Conservation (phyloP, 257 asterid species). For the Asclepias syriaca region DNA sequence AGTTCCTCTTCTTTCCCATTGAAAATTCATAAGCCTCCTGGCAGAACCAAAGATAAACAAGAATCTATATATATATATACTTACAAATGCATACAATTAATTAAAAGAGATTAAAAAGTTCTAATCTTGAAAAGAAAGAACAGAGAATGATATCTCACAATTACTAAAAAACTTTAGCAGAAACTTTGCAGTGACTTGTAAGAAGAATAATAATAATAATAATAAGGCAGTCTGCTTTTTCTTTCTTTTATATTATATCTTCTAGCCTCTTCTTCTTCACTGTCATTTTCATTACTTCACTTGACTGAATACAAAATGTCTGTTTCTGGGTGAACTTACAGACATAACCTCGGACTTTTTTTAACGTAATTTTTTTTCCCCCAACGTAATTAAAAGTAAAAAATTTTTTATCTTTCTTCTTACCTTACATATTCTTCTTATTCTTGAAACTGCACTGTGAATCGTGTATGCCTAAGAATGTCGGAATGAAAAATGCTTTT, state of each 20-base stretch:
- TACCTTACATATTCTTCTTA: not conserved
- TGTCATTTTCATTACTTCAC: conserved; percentile 41
- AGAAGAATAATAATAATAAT: not conserved
- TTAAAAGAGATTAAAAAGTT: conserved; percentile 41
- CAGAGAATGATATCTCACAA: conserved; percentile 39
- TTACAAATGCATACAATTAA: conserved; percentile 41
- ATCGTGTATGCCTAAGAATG: not conserved
- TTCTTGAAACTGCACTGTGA: no score
- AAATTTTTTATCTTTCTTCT: not conserved
- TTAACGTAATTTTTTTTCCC: not conserved
- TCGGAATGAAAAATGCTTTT: not conserved
- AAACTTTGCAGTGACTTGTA: conserved; percentile 31
- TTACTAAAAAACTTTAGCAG: conserved; percentile 23
- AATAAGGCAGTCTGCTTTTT: conserved; percentile 13
- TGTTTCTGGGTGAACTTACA: conserved; percentile 16
- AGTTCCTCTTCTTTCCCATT: conserved; percentile 70
- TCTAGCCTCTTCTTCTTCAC: conserved; percentile 8
- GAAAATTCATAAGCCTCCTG: conserved; percentile 7
- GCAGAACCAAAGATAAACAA: not conserved
- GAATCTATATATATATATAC: not conserved
- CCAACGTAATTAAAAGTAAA: no score
- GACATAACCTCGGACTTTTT: conserved; percentile 4
- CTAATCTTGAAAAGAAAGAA: conserved; percentile 25
- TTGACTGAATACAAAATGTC: conserved; percentile 38
- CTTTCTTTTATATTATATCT: not conserved